Evolutionary conservation across 306 rosid genomes (phyloP).

Genomic region (Cicer judaicum): DNA sequence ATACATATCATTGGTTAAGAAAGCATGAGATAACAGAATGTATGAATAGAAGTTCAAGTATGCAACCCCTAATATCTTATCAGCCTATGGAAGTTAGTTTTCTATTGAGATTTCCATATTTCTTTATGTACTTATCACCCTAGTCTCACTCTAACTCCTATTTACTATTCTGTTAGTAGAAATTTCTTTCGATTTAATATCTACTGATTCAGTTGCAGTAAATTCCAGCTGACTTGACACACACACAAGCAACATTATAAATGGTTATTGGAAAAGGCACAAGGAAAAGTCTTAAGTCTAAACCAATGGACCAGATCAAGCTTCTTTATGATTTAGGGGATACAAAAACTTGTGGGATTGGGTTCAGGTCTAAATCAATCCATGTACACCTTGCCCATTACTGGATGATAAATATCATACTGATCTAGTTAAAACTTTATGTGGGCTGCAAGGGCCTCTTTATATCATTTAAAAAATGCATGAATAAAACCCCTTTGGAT

Average conservation of each 20-base stretch:
- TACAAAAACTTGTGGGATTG: not conserved
- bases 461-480: no score
- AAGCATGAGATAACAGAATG: not conserved
- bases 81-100: no score
- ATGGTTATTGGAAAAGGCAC: not conserved
- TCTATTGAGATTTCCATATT: not conserved
- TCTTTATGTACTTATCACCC: not conserved
- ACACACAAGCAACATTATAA: not conserved
- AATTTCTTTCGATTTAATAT: not conserved
- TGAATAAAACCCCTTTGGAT: no score
- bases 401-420: not conserved
- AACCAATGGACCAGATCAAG: not conserved
- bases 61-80: not conserved
- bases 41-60: not conserved
- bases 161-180: conserved; percentile 12
- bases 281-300: not conserved
- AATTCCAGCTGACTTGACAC: not conserved
- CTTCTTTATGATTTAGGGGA: conserved; percentile 7
- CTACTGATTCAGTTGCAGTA: not conserved
- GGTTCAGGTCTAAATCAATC: conserved; percentile 16
- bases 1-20: not conserved
- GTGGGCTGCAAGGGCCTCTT: no score
- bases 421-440: no score
- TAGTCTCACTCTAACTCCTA: not conserved
- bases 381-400: not conserved